Base-by-base conservation (phyloP, 2,329 filamentous ascomycete genomes). In the Huntiella moniliformis region DNA sequence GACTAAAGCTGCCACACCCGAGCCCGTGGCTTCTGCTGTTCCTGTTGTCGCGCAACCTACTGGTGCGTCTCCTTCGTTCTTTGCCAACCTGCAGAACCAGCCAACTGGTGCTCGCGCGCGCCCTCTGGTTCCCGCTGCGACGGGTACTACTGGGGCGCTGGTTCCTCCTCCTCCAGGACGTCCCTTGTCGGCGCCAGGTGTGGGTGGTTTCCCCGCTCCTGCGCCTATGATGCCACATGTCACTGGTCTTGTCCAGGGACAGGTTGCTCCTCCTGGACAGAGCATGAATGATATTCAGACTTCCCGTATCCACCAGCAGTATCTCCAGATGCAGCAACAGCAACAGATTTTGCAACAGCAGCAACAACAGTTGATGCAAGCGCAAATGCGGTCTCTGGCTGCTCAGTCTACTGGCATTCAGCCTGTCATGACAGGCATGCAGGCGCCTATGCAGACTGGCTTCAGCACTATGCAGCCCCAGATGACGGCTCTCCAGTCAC, bases 141-240 rank as follows among this genome's bases (percentile, higher is more conserved):
- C 41, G 55, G 15, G 51, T 13, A 42, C 37, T 18, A 34, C 28
- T 31, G 44, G 47, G 7, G 37, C 47, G 10, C 38, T 50, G n/a
- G 38, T 45, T n/a, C 73, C 87, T 51, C 85, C 86, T 5, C 1
- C 22, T 13, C 85, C 86, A 8, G 73, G 77, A 44, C 73, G 91
- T 50, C 81, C 91, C 5, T 70, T 91, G 10, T 95, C 88, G 36
- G 88, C 91, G 35, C 79, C 74, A 42, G 80, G 81, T 56, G 76
- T 77, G 39, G 86, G 71, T 59, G 71, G 68, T 4, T 91, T 92
- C 58, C 32, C 47, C 15, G 72, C 73, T 5, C 73, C 80, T 13
- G 18, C 18, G 17, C 77, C 83, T 12, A 63, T 95, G 53, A 79
- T 87, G 58, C 77, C 85, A 44, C 88, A 95, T 58, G 73, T 87